These are phyloP conservation scores for Sclerotinia spermophila DNA, from an alignment of 2,329 filamentous ascomycete species.

Conservation along the genomic window DNA sequence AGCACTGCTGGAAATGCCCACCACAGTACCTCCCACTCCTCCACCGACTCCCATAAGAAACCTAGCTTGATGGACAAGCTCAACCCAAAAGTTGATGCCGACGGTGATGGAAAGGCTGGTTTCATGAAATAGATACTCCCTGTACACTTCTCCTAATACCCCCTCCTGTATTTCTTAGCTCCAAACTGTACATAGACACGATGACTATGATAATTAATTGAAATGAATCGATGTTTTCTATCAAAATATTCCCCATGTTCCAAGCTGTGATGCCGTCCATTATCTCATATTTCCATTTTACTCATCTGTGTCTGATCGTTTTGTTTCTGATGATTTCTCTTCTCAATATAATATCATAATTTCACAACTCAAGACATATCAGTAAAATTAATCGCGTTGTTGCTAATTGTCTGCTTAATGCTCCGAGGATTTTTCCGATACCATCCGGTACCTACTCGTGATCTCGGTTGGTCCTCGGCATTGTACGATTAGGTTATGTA, in stretches of 20 bases:
- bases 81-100: constrained; percentile 51
- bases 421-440: not conserved
- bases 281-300: not conserved
- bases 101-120: constrained; percentile 54
- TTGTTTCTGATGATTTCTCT: not conserved
- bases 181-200: not conserved
- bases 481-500: not conserved
- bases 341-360: not conserved
- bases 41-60: constrained; percentile 37
- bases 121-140: constrained; percentile 40
- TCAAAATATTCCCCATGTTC: not conserved
- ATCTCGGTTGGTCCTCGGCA: constrained; percentile 2
- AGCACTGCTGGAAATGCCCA: not conserved
- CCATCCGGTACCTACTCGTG: not conserved
- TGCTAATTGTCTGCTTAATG: too few relatives aligned
- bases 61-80: constrained; percentile 50
- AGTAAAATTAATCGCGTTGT: too few relatives aligned
- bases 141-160: not conserved
- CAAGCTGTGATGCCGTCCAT: not conserved
- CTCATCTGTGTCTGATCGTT: too few relatives aligned
- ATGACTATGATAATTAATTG: constrained; percentile 7
- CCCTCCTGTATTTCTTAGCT: not conserved
- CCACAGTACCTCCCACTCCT: constrained; percentile 16
- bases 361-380: too few relatives aligned
- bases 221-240: not conserved